Conservation (phyloP, 352 stramenopile genomes). For the Globisporangium mamillatum region DNA sequence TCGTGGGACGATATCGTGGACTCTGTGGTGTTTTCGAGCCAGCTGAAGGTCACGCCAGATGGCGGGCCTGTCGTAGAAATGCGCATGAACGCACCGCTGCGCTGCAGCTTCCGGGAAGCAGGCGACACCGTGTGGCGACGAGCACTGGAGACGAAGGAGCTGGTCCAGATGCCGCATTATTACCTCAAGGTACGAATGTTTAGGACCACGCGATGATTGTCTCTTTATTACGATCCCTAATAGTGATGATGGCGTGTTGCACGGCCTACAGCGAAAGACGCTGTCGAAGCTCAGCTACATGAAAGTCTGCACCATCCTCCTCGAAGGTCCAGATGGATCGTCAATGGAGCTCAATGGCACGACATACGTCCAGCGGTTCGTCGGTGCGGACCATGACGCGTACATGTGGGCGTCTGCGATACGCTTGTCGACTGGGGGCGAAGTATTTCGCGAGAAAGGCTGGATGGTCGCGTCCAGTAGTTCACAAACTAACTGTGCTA, state of each 20-base stretch:
- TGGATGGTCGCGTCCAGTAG: slow-evolving; percentile 11
- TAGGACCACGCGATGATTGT: too few species aligned
- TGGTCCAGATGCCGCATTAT: slow-evolving; percentile 18
- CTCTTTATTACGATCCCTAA: too few species aligned
- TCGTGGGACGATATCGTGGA: slow-evolving; percentile 1
- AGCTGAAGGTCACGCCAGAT: neutral
- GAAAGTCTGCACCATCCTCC: slow-evolving; percentile 7
- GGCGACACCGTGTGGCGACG: neutral
- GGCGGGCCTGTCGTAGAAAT: slow-evolving; percentile 10
- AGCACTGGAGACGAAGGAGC: slow-evolving; percentile 2
- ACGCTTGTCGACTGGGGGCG: neutral
- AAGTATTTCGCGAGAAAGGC: slow-evolving; percentile 7
- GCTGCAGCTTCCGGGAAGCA: neutral
- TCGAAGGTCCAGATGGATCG: neutral
- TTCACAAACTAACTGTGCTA: neutral
- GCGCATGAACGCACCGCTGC: slow-evolving; percentile 16
- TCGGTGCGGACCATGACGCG: neutral
- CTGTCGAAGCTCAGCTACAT: slow-evolving; percentile 1
- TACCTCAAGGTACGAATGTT: slow-evolving; percentile 1
- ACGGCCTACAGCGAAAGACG: neutral
- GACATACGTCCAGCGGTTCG: slow-evolving; percentile 4
- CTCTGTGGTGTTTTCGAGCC: neutral
- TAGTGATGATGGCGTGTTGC: neutral
- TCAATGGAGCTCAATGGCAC: slow-evolving; percentile 4
- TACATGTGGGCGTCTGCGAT: slow-evolving; percentile 12